These are phyloP conservation scores for Annulohypoxylon stygium DNA, from an alignment of 495 filamentous ascomycete species.

Conservation along the genomic window DNA sequence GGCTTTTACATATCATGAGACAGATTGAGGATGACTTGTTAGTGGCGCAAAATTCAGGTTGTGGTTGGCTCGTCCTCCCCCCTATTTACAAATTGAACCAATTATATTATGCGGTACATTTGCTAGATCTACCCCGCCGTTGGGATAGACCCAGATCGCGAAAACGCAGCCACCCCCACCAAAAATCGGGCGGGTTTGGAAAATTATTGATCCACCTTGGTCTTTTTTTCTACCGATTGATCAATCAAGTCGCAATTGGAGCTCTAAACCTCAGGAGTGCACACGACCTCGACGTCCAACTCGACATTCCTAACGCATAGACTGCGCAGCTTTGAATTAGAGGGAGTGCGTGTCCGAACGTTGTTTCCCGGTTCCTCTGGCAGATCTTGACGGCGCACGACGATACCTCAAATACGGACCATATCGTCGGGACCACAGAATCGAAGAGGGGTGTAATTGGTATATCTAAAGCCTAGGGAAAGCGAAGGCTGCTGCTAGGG, in stretches of 20 bases:
- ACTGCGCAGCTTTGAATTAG: background rate
- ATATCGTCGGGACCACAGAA: background rate
- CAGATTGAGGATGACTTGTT: no score
- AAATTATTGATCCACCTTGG: slow-evolving; percentile 29
- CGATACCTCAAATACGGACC: background rate
- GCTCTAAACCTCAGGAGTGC: background rate
- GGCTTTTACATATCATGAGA: no score
- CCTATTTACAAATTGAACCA: background rate
- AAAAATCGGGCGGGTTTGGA: slow-evolving; percentile 9
- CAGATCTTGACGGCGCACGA: background rate
- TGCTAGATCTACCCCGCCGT: background rate
- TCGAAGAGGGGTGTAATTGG: background rate
- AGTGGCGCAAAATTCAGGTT: no score
- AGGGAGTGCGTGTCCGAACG: background rate
- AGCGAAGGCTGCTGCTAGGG: no score
- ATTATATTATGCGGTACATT: background rate
- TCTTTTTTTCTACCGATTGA: slow-evolving; percentile 21
- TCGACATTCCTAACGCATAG: background rate
- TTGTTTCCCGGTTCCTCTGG: background rate
- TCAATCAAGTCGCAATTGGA: slow-evolving; percentile 1
- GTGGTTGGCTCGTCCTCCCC: background rate
- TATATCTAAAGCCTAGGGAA: background rate
- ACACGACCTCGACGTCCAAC: background rate
- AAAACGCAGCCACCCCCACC: background rate
- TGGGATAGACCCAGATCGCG: no score